Evolutionary conservation across 106 monocot genomes (phyloP), one percentile per base, ranked within the genome.

Genomic region (Dendrobium chrysotoxum): DNA sequence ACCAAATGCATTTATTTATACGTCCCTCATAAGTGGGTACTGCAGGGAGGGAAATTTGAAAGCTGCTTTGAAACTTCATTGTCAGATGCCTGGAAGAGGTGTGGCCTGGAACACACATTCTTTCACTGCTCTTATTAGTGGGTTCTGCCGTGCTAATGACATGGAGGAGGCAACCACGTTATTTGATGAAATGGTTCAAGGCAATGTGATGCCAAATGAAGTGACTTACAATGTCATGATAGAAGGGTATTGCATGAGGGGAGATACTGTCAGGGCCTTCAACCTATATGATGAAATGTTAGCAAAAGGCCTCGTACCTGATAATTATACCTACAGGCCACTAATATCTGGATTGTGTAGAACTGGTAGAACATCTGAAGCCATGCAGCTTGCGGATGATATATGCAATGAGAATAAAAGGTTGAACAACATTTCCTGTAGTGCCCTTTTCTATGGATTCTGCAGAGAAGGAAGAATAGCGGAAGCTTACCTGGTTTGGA

Each of bases 211-310:
- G 25, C 97, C 94, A 78, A 98, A 92, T 86, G 91, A 92, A 79
- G 90, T 92, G 35, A 98, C 94, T 66, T 98, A 89, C 77, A 98
- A 94, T 89, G 90, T 91, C 79, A 94, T 98, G 94, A 98, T 98
- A 57, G 94, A 98, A 86, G 97, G 97, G 2, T 92, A 92, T 72
- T 89, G 94, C 82, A 79, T 75, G 64, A n/a, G 75, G 41, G 90
- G 92, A 0, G 85, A 98, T 74, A 85, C 80, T 25, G 71, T 16
- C 40, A 86, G 78, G 71, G 97, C 97, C 28, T 92, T 98, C 57
- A 71, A 88, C 57, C 58, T 98, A 54, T 94, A 86, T 82, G 87
- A 94, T 91, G 81, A 80, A 65, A 92, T 98, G 97, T 31, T 85
- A 28, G 72, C 67, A 38, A 84, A 80, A 79, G 94, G 97, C 72